Evolutionary conservation across 179 eudicot genomes (phyloP).

Genomic region (Heliamphora pulchella): DNA sequence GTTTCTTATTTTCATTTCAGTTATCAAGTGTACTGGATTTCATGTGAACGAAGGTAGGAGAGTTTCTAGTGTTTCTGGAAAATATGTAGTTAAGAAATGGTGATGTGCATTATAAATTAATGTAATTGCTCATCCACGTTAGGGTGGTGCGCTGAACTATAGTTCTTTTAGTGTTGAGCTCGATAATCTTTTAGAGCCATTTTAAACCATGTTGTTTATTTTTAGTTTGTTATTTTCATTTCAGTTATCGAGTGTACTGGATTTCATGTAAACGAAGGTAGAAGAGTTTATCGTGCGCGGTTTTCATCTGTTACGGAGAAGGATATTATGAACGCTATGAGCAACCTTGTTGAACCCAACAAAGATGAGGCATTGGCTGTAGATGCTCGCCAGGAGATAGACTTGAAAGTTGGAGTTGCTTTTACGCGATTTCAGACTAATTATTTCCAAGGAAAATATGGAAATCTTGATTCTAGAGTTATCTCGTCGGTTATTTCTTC

Average conservation of each 20-base stretch:
- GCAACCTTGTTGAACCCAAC: slow-evolving; percentile 74
- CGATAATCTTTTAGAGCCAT: not conserved
- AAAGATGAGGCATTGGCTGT: slow-evolving; percentile 86
- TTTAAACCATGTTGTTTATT: slow-evolving; percentile 1
- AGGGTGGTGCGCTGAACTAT: not conserved
- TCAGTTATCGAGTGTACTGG: slow-evolving; percentile 88
- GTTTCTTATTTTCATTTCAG: slow-evolving; percentile 33
- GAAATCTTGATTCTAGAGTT: slow-evolving; percentile 91
- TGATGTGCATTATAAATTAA: not conserved
- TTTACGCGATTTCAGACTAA: slow-evolving; percentile 86
- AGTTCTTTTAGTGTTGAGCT: not conserved
- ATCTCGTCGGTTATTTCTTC: slow-evolving; percentile 73
- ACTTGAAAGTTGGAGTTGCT: slow-evolving; percentile 97
- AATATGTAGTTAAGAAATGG: not conserved
- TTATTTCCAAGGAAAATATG: slow-evolving; percentile 93
- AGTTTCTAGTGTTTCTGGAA: not conserved
- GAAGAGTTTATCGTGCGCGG: slow-evolving; percentile 69
- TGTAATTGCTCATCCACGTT: not conserved
- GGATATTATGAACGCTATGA: slow-evolving; percentile 80
- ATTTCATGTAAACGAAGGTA: slow-evolving; percentile 44
- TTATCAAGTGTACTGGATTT: slow-evolving; percentile 83
- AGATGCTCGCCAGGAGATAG: slow-evolving; percentile 98
- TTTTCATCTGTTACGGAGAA: slow-evolving; percentile 90
- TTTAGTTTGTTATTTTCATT: slow-evolving; percentile 8
- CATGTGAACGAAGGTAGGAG: slow-evolving; percentile 38